Conservation (phyloP, 2,329 filamentous ascomycete genomes). For the Exophiala sp. region DNA sequence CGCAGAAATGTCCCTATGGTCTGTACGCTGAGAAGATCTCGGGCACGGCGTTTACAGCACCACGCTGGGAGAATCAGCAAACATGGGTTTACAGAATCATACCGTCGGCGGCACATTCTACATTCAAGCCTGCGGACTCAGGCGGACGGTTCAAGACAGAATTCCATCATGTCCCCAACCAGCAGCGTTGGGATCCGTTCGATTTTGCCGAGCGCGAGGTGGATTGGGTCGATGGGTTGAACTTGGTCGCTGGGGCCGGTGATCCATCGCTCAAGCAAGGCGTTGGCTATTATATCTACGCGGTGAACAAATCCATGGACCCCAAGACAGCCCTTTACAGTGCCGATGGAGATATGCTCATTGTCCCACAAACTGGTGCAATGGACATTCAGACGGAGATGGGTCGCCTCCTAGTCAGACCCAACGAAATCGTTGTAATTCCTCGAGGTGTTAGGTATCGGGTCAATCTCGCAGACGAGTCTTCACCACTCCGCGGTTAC, state of each 20-base stretch:
- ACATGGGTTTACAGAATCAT: constrained; percentile 69
- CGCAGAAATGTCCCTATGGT: constrained; percentile 72
- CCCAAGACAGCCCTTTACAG: constrained; percentile 54
- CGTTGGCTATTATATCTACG: constrained; percentile 56
- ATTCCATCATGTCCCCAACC: constrained; percentile 67
- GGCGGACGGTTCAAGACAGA: constrained; percentile 54
- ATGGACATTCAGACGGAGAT: constrained; percentile 70
- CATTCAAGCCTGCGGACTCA: constrained; percentile 43
- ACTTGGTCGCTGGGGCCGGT: constrained; percentile 55
- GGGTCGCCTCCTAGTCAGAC: constrained; percentile 67
- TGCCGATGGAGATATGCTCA: constrained; percentile 64
- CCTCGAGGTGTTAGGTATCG: constrained; percentile 71
- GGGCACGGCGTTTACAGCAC: constrained; percentile 67
- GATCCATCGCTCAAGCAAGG: constrained; percentile 56
- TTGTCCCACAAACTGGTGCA: constrained; percentile 62
- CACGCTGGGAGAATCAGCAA: constrained; percentile 65
- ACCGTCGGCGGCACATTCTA: constrained; percentile 58
- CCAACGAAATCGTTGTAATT: constrained; percentile 73
- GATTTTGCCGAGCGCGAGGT: constrained; percentile 62
- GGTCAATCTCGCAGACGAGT: constrained; percentile 58
- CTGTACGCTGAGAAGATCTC: constrained; percentile 79
- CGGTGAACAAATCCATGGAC: constrained; percentile 55
- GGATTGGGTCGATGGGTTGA: constrained; percentile 55
- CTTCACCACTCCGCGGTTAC: constrained; percentile 61
- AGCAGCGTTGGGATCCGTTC: constrained; percentile 75